Percentiles rank a stretch among this genome's conserved stretches.
These are phyloP conservation scores for Fusarium chuoi DNA, from an alignment of 2,329 filamentous ascomycete species.

Conservation along the genomic window DNA sequence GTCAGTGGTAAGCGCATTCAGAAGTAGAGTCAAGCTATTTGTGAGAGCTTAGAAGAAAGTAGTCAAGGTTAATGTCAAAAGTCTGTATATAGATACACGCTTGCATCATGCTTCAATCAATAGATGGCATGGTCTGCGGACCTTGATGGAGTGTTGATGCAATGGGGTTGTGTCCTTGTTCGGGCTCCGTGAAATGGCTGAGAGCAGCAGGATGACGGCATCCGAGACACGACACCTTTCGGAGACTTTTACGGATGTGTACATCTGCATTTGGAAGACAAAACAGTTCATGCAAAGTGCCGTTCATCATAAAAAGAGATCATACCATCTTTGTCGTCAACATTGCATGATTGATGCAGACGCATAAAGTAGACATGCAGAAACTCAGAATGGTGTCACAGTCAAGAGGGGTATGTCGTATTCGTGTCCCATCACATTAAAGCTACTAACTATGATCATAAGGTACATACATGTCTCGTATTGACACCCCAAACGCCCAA, in stretches of 20 bases:
- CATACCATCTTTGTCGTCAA: background rate
- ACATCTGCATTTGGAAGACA: background rate
- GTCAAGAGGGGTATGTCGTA: background rate
- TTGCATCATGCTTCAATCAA: too few relatives aligned
- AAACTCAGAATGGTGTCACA: background rate
- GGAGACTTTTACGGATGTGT: background rate
- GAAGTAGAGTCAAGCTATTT: too few relatives aligned
- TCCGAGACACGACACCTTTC: background rate
- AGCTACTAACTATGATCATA: background rate
- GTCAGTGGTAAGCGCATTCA: rapidly evolving
- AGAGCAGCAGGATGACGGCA: background rate
- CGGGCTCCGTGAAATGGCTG: too few relatives aligned
- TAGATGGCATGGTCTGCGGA: background rate
- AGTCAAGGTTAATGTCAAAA: background rate
- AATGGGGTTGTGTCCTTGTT: background rate
- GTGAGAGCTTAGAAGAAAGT: background rate
- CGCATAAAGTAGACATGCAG: background rate
- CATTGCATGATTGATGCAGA: background rate
- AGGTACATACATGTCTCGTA: constrained; percentile 14
- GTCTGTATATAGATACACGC: background rate
- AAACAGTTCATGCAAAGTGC: background rate
- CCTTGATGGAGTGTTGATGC: background rate
- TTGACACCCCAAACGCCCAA: constrained; percentile 10
- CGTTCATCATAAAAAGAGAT: too few relatives aligned
- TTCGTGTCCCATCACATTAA: constrained; percentile 4